phyloP scores from a whole-genome alignment of 1,284 basidiomycete species.

The Apiotrichum sp. region DNA sequence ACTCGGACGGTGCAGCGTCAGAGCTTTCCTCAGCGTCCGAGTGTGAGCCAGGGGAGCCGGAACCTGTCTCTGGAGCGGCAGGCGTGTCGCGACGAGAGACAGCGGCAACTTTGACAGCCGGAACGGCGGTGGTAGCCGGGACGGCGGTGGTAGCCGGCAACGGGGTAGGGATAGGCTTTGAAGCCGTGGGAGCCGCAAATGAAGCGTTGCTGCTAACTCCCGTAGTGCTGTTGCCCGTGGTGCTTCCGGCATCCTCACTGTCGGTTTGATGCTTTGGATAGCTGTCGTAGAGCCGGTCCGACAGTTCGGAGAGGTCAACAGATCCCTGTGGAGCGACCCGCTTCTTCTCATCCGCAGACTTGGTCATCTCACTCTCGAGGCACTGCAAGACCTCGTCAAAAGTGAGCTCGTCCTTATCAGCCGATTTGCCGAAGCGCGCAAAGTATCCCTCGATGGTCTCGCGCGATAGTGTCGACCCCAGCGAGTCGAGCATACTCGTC shows the following conservation, averaged over 20 bases:
- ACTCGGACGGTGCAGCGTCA: conserved; percentile 27
- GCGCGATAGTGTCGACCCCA: conserved; percentile 82
- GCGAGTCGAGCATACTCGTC: conserved; percentile 92
- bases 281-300: conserved; percentile 4
- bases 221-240: background rate
- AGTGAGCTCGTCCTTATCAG: conserved; percentile 64
- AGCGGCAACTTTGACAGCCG: conserved; percentile 25
- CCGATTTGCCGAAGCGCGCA: conserved; percentile 60
- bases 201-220: background rate
- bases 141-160: background rate
- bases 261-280: background rate
- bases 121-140: background rate
- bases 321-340: conserved; percentile 19
- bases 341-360: conserved; percentile 65
- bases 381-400: conserved; percentile 72
- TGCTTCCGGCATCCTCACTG: background rate
- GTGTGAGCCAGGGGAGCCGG: conserved; percentile 1
- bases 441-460: conserved; percentile 79
- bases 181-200: background rate
- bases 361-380: conserved; percentile 66
- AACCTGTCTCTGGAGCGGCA: conserved; percentile 6
- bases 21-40: conserved; percentile 14
- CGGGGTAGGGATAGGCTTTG: background rate
- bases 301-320: conserved; percentile 9
- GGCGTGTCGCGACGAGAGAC: conserved; percentile 3